Conservation (phyloP, 345 rosid species). For the Lumnitzera racemosa region DNA sequence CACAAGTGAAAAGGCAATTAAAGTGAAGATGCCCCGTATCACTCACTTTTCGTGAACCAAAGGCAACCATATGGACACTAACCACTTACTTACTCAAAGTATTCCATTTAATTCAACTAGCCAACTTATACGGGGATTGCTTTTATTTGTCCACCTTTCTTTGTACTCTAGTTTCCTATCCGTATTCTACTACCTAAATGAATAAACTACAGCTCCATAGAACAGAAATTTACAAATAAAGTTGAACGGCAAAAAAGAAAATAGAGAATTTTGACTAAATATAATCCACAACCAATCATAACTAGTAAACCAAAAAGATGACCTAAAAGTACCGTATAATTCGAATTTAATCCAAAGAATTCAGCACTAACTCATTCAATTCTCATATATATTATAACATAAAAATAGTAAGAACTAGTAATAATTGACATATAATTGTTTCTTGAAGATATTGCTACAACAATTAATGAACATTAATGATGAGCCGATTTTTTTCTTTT, state of each 20-base stretch:
- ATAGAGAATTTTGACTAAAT: neutral
- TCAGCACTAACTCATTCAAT: neutral
- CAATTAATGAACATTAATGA: neutral
- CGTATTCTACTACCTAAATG: too few relatives aligned
- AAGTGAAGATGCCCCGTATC: constrained; percentile 49
- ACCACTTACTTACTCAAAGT: constrained; percentile 87
- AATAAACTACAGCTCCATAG: neutral
- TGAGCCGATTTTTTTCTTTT: neutral
- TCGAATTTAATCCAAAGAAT: constrained; percentile 24
- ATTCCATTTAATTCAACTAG: constrained; percentile 49
- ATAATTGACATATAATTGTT: neutral
- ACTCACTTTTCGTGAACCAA: constrained; percentile 85
- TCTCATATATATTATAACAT: constrained; percentile 26
- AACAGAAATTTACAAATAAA: neutral
- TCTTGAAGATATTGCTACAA: neutral
- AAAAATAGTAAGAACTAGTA: constrained; percentile 3
- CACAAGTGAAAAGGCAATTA: too few relatives aligned
- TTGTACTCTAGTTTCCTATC: too few relatives aligned
- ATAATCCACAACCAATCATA: neutral
- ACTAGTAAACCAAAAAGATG: neutral
- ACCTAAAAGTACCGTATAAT: neutral
- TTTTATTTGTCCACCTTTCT: neutral
- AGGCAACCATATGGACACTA: constrained; percentile 68
- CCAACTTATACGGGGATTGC: constrained; percentile 16
- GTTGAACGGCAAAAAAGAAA: too few relatives aligned